Base-by-base conservation (phyloP, 305 asterid species). In the Fraxinus greggii region DNA sequence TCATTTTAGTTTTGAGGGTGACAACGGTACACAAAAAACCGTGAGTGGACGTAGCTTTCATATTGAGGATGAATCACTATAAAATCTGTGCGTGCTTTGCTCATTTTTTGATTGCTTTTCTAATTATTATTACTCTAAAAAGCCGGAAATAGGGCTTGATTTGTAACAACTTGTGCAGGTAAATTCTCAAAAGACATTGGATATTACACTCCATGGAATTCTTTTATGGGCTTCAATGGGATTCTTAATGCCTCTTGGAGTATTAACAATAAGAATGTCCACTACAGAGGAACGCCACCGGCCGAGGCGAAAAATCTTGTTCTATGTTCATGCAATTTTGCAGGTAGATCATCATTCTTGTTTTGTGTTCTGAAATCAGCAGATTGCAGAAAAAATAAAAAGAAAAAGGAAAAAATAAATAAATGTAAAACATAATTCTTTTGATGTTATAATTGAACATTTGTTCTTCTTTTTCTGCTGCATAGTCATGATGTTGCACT, bases 151-250 rank as follows among this genome's bases (percentile, higher is more conserved):
- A 0, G 17, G 51, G 21, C 7, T n/a, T 13, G 36, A n/a, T 79
- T 10, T 28, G 45, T 24, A 26, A 69, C 38, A 26, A 83, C n/a
- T 73, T 9, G 54, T 83, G 88, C 90, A 94, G 95, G 90, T 82
- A 54, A 85, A 79, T 87, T 81, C 89, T 82, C 82, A 79, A 29
- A 92, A 73, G 87, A 75, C 77, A 82, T 77, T 84, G 83, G 90
- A 90, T 35, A 91, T 94, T 79, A 85, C 81, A 79, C 84, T 93
- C 82, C 98, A 93, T 89, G 98, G 96, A 63, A 73, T 94, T 72
- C 78, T 93, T 19, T 78, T 92, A 23, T 94, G 98, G 97, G 92
- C 91, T 83, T 92, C 98, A 38, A 86, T 90, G 90, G 97, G 97
- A 40, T 85, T 91, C 78, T 89, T 93, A 84, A 89, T 93, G 90